Conservation (phyloP, 2,329 filamentous ascomycete genomes). For the Metarhizium rileyi region DNA sequence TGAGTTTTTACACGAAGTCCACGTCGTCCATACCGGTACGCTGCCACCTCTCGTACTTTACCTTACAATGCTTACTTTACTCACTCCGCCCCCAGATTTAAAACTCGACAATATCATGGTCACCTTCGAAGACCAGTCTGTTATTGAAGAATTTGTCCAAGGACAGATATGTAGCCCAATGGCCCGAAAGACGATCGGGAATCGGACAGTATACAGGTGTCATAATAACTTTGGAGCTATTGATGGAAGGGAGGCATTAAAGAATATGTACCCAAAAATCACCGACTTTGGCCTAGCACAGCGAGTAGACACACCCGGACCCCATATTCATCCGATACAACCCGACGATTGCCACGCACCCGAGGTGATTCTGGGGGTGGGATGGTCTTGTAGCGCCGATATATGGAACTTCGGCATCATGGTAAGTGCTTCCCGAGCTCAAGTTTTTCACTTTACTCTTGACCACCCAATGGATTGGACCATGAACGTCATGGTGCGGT, state of each 20-base stretch:
- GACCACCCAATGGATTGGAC: not conserved
- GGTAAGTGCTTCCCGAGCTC: conserved; percentile 7
- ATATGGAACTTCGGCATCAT: conserved; percentile 13
- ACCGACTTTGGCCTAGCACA: conserved; percentile 5
- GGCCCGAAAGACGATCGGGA: conserved; percentile 7
- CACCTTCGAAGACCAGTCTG: conserved; percentile 13
- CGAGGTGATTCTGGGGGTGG: conserved; percentile 12
- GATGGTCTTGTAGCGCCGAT: conserved; percentile 14
- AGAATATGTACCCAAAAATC: conserved; percentile 3
- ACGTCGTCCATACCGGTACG: conserved; percentile 34
- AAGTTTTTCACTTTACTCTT: no score
- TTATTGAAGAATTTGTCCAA: conserved; percentile 12
- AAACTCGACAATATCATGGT: conserved; percentile 16
- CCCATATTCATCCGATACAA: conserved; percentile 12
- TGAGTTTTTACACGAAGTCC: conserved; percentile 30
- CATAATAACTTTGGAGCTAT: conserved; percentile 11
- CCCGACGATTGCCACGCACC: conserved; percentile 13
- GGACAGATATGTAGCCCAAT: conserved; percentile 7
- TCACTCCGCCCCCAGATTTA: conserved; percentile 10
- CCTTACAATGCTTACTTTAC: not conserved
- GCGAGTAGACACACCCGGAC: not conserved
- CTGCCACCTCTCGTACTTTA: not conserved
- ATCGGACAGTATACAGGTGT: conserved; percentile 9
- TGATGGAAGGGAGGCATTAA: not conserved
- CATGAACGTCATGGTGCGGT: not conserved